Conservation (phyloP, 2,329 filamentous ascomycete species). For the Botrytis fabae region DNA sequence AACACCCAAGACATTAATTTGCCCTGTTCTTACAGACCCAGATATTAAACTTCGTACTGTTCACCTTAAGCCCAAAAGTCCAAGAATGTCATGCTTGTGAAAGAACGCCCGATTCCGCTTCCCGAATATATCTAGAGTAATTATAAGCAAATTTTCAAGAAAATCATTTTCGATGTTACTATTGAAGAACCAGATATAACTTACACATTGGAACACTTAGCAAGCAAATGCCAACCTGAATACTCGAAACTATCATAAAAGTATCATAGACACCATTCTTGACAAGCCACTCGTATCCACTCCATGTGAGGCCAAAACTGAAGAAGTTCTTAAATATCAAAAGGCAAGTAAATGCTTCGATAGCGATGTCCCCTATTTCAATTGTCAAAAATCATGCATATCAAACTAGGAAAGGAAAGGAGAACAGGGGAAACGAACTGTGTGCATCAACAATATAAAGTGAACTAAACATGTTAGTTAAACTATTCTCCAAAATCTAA, state of each 20-base stretch:
- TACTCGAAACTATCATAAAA: constrained; percentile 71
- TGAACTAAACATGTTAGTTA: constrained; percentile 19
- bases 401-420: no score
- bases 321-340: constrained; percentile 96
- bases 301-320: constrained; percentile 80
- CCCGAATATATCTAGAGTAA: constrained; percentile 9
- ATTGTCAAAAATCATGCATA: not conserved
- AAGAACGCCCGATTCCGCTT: constrained; percentile 19
- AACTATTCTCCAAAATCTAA: not conserved
- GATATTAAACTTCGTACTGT: not conserved
- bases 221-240: constrained; percentile 76
- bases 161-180: not conserved
- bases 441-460: constrained; percentile 93
- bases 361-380: constrained; percentile 67
- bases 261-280: constrained; percentile 57
- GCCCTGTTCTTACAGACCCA: not conserved
- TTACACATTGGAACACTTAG: constrained; percentile 77
- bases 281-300: constrained; percentile 81
- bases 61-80: constrained; percentile 6
- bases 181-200: constrained; percentile 42
- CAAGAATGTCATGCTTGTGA: constrained; percentile 12
- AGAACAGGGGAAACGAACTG: constrained; percentile 53
- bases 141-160: not conserved
- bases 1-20: not conserved
- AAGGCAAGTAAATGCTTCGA: constrained; percentile 87